A percentile compares a stretch with the other conserved stretches of the same genome.
Conservation (phyloP, 1,284 basidiomycete genomes). For the Naganishia liquefaciens region DNA sequence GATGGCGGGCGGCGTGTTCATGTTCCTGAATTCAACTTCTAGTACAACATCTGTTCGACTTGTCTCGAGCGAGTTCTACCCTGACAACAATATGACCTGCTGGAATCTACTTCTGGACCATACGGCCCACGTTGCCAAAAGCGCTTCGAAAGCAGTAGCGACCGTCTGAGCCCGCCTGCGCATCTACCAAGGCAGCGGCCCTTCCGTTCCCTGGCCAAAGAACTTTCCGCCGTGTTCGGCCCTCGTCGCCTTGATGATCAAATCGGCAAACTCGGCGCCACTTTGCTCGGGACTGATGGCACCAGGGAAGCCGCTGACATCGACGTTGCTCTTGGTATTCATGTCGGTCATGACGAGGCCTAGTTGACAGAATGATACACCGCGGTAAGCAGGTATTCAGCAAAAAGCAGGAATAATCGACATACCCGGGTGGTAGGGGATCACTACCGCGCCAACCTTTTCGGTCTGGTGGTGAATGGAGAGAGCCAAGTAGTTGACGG, state of each 20-base stretch:
- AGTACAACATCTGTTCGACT: too few species aligned
- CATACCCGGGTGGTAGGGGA: conserved; percentile 30
- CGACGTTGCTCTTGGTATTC: conserved; percentile 3
- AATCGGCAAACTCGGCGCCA: conserved; percentile 2
- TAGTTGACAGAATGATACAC: not conserved
- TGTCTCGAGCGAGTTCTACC: too few species aligned
- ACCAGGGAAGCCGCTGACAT: not conserved
- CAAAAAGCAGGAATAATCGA: too few species aligned
- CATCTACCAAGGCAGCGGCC: conserved; percentile 10
- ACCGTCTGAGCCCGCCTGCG: too few species aligned
- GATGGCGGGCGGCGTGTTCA: too few species aligned
- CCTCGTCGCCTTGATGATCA: conserved; percentile 8
- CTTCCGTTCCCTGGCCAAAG: not conserved
- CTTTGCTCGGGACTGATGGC: conserved; percentile 12
- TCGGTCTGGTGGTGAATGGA: conserved; percentile 33
- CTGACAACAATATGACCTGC: too few species aligned
- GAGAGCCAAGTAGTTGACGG: conserved; percentile 34
- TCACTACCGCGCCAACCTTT: conserved; percentile 8
- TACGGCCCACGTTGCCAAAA: too few species aligned
- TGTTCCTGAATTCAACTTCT: too few species aligned
- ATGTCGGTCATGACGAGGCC: conserved; percentile 18
- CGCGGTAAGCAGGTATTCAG: not conserved
- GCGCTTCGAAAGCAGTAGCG: too few species aligned
- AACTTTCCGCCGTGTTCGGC: conserved; percentile 20
- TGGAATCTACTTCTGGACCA: too few species aligned